These are phyloP conservation scores for Mucuna pruriens DNA, from an alignment of 306 rosid species.

Conservation along the genomic window DNA sequence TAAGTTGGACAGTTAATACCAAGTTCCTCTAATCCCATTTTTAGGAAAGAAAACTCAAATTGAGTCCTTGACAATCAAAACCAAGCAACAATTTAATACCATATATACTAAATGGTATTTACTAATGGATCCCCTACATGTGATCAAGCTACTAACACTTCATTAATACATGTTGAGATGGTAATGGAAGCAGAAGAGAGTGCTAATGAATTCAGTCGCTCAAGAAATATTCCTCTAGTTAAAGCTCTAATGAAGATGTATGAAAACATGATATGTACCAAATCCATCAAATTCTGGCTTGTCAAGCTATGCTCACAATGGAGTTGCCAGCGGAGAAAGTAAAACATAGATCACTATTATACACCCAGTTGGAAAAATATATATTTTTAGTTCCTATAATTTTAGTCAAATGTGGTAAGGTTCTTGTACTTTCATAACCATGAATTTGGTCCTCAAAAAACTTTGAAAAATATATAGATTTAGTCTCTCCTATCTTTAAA, in stretches of 20 bases:
- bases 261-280: neutral
- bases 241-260: neutral
- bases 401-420: no score
- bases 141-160: conserved; percentile 9
- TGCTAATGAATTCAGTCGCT: neutral
- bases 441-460: no score
- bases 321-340: neutral
- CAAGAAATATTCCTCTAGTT: neutral
- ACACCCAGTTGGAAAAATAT: no score
- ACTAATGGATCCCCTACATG: neutral
- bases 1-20: neutral
- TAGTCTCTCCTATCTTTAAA: no score
- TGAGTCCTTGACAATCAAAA: neutral
- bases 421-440: no score
- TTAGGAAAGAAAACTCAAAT: neutral
- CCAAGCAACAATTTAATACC: neutral
- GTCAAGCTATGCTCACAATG: neutral
- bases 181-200: conserved; percentile 15
- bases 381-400: no score
- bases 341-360: neutral
- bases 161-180: neutral
- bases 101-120: neutral
- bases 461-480: no score
- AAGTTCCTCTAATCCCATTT: neutral
- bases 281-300: neutral